Evolutionary conservation across 2,329 filamentous ascomycete genomes (phyloP).

Genomic region (Aureobasidium sp.): DNA sequence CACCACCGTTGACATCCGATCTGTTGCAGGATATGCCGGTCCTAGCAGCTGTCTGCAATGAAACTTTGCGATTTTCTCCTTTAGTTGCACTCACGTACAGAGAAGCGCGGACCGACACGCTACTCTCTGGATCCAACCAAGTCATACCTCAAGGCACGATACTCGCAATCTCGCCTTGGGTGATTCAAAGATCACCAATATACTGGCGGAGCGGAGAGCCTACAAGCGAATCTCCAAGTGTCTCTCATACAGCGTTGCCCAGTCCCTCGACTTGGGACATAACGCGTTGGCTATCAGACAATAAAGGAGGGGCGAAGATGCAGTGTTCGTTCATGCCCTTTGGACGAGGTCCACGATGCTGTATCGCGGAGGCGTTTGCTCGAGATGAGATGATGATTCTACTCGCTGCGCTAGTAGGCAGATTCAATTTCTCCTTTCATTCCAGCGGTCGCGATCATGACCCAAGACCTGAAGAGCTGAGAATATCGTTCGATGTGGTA

Average conservation of each 20-base stretch:
- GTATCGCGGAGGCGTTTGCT: constrained; percentile 1
- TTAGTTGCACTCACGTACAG: background rate
- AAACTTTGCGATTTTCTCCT: background rate
- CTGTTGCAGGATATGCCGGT: background rate
- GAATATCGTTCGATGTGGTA: background rate
- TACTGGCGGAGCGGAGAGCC: background rate
- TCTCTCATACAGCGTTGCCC: background rate
- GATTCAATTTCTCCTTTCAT: background rate
- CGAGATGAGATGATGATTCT: constrained; percentile 5
- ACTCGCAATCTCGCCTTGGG: constrained; percentile 6
- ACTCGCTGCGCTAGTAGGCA: background rate
- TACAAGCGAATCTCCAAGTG: background rate
- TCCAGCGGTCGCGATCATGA: background rate
- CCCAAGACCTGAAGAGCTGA: background rate
- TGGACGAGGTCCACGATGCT: constrained; percentile 4
- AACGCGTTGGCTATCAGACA: constrained; percentile 1
- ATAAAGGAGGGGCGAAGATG: constrained; percentile 9
- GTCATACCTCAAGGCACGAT: background rate
- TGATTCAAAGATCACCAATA: background rate
- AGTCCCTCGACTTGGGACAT: background rate
- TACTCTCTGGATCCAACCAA: background rate
- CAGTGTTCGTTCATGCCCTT: constrained; percentile 6
- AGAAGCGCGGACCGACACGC: background rate
- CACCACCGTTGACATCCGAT: background rate
- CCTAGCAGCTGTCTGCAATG: background rate